Evolutionary conservation across 169 alveolate species (phyloP).

Genomic region (Plasmodium gonderi): DNA sequence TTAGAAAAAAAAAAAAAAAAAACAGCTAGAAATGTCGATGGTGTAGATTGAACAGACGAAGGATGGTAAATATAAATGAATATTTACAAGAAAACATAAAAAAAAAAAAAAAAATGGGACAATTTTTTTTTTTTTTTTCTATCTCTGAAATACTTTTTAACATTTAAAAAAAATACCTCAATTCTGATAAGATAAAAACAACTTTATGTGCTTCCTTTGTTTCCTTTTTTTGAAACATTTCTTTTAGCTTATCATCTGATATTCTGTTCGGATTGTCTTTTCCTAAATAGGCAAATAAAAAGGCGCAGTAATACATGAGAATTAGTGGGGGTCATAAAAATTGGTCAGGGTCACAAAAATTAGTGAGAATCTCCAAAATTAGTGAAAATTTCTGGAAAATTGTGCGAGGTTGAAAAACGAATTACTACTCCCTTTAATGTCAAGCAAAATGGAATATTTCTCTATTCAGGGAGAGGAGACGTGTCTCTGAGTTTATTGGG

Average conservation of each 20-base stretch:
- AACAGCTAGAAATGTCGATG: background rate
- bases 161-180: conserved; percentile 11
- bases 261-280: background rate
- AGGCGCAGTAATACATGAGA: background rate
- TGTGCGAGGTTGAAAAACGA: background rate
- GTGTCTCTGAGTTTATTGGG: background rate
- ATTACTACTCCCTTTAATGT: background rate
- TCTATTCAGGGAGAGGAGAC: background rate
- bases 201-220: conserved; percentile 37
- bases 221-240: conserved; percentile 25
- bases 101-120: background rate
- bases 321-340: background rate
- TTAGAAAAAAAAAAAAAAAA: conserved; percentile 4
- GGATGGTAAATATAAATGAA: background rate
- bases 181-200: conserved; percentile 23
- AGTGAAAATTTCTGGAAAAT: background rate
- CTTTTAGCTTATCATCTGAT: background rate
- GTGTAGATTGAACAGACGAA: too few species aligned
- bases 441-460: background rate
- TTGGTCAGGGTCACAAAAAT: too few species aligned
- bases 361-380: background rate
- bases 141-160: background rate
- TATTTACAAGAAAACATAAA: background rate
- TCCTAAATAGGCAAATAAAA: background rate
- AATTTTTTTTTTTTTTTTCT: background rate